Percentiles rank a stretch among this genome's conserved stretches.
These are phyloP conservation scores for Cenococcum geophilum DNA, from an alignment of 495 filamentous ascomycete genomes.

Conservation along the genomic window DNA sequence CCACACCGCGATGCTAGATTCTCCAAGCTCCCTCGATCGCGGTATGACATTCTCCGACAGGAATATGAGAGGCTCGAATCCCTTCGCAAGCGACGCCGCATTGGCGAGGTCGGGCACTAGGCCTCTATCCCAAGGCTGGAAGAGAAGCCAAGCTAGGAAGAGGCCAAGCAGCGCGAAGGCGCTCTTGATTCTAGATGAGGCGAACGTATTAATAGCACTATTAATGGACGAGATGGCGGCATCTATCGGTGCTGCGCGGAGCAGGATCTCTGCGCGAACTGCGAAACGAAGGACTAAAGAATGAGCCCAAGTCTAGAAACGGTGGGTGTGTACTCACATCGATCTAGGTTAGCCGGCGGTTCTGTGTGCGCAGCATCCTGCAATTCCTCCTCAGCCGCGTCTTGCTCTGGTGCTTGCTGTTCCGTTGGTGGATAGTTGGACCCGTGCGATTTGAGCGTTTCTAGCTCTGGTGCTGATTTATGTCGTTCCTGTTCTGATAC, in stretches of 20 bases:
- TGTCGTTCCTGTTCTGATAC: constrained; percentile 25
- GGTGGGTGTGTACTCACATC: constrained; percentile 43
- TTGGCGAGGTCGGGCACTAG: constrained; percentile 85
- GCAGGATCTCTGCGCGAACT: constrained; percentile 77
- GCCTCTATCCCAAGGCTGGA: constrained; percentile 57
- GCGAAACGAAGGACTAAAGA: constrained; percentile 75
- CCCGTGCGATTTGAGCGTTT: constrained; percentile 25
- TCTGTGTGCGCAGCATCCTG: constrained; percentile 24
- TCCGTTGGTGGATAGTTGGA: constrained; percentile 4
- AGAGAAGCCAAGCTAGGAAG: constrained; percentile 55
- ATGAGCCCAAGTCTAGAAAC: constrained; percentile 30
- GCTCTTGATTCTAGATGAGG: constrained; percentile 57
- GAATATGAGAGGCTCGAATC: constrained; percentile 85
- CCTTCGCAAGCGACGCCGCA: constrained; percentile 76
- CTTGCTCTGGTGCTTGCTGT: constrained; percentile 10
- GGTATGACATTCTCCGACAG: constrained; percentile 82
- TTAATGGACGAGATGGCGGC: constrained; percentile 60
- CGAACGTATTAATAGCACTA: constrained; percentile 49
- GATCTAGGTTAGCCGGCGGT: constrained; percentile 45
- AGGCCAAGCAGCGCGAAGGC: constrained; percentile 54
- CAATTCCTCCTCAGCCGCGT: constrained; percentile 15
- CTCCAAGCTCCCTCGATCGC: constrained; percentile 78
- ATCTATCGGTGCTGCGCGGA: constrained; percentile 78
- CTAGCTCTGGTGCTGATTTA: constrained; percentile 8
- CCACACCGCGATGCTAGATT: constrained; percentile 86